Evolutionary conservation across 257 asterid genomes (phyloP), one percentile per base, ranked within the genome.

Genomic region (Ocimum tenuiflorum): DNA sequence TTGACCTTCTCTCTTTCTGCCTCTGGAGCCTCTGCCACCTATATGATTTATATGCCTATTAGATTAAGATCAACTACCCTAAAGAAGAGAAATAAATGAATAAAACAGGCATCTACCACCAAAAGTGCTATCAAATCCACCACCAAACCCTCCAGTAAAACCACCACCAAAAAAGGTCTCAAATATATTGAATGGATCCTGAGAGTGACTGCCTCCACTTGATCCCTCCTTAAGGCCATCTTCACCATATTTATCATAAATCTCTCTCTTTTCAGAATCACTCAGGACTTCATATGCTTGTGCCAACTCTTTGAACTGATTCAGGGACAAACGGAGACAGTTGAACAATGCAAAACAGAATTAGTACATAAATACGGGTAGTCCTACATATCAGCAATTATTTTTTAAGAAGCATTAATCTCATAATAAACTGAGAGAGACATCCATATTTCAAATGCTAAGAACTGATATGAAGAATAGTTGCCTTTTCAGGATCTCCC

Each of bases 401-500:
- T 20, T 46, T 31, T 12, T 62, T n/a, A 22, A 46, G 68, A 52
- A 53, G 39, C 17, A 7, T 19, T 41, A 8, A 38, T 58, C 49
- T 36, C 50, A 36, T 18, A 7, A 19, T 39, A 4, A 27, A 67
- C 38, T 35, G 38, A 50, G 10, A 65, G 17, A 4, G 17, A 7
- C 36, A 54, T 53, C 22, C 42, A 38, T 23, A 15, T 29, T 29
- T 17, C 57, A 55, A 7, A 55, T 55, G n/a, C 29, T 45, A 45
- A 39, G 35, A 39, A 50, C 39, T 15, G 38, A 61, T 42, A 46
- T 35, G 35, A 47, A 63, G 14, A 46, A 36, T 41, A 54, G 29
- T 49, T 74, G 61, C 83, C 74, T 80, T 83, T 70, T 83, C 86
- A 36, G 88, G 82, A 75, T 80, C 88, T 64, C 88, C 88, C 1